Percentiles rank a stretch among this genome's conserved stretches.
Evolutionary conservation across 768 basidiomycete species (phyloP).

Genomic region (Mycena olivaceomarginata): DNA sequence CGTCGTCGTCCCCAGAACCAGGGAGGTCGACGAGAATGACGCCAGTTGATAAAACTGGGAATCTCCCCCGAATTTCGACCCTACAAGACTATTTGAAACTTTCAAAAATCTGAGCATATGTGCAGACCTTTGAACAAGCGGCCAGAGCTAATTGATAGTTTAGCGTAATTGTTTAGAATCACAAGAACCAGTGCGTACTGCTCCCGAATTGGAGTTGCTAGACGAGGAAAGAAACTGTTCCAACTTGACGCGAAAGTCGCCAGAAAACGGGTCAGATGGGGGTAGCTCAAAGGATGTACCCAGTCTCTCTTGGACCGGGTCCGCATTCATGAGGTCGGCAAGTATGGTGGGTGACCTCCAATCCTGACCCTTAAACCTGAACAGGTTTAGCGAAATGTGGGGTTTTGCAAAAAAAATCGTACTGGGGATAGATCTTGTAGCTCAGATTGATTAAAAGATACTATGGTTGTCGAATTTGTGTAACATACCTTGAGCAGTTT

Average conservation of each 20-base stretch:
- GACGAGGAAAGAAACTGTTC: slow-evolving; percentile 3
- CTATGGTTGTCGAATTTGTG: too few species aligned
- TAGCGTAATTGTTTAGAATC: neutral
- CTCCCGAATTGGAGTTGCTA: too few species aligned
- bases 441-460: too few species aligned
- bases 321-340: neutral
- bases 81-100: neutral
- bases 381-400: neutral
- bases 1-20: slow-evolving; percentile 33
- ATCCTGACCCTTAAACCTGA: neutral
- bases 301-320: neutral
- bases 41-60: slow-evolving; percentile 17
- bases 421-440: too few species aligned
- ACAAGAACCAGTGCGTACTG: neutral
- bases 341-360: neutral
- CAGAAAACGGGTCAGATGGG: neutral
- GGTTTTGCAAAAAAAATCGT: too few species aligned
- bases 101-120: neutral
- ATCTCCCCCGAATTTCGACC: slow-evolving; percentile 20
- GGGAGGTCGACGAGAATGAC: slow-evolving; percentile 28
- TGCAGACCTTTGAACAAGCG: slow-evolving; percentile 20
- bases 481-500: too few species aligned
- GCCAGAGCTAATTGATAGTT: slow-evolving; percentile 25
- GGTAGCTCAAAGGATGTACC: neutral
- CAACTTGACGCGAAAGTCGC: slow-evolving; percentile 17